Percentiles rank a stretch among this genome's conserved stretches.
Evolutionary conservation across 306 rosid species (phyloP).

Genomic region (Carpinus fangiana): DNA sequence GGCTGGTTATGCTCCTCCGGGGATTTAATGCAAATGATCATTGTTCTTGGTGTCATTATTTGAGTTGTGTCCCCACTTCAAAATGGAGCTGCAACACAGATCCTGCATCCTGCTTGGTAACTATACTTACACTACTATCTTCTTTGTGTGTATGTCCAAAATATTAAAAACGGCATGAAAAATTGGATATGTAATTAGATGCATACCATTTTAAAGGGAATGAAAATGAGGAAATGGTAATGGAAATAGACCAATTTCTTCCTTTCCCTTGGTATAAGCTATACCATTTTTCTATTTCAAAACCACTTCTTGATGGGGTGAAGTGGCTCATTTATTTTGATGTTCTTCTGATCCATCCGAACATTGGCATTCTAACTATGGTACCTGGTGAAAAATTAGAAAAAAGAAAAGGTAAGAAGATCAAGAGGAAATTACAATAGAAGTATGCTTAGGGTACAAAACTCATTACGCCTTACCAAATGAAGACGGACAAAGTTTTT

Average conservation of each 20-base stretch:
- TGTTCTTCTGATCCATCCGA: background rate
- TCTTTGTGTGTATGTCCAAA: background rate
- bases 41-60: constrained; percentile 98
- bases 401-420: too few species aligned
- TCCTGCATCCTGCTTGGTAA: constrained; percentile 73
- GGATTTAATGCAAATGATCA: constrained; percentile 82
- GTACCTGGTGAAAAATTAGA: too few species aligned
- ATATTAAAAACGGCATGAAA: background rate
- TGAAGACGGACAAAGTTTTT: too few species aligned
- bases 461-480: too few species aligned
- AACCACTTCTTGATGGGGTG: background rate
- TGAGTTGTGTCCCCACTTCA: constrained; percentile 95
- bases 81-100: constrained; percentile 87
- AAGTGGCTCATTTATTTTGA: background rate
- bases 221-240: background rate
- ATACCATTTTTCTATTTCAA: background rate
- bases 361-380: too few species aligned
- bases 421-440: too few species aligned
- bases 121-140: constrained; percentile 14
- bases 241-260: background rate
- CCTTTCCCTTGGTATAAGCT: background rate
- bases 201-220: background rate
- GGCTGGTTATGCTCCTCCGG: constrained; percentile 69
- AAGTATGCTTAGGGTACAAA: too few species aligned
- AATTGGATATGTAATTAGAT: constrained; percentile 17